phyloP scores from a whole-genome alignment of 192 early-diverging fungal species.

The Gaertneriomyces sp. region DNA sequence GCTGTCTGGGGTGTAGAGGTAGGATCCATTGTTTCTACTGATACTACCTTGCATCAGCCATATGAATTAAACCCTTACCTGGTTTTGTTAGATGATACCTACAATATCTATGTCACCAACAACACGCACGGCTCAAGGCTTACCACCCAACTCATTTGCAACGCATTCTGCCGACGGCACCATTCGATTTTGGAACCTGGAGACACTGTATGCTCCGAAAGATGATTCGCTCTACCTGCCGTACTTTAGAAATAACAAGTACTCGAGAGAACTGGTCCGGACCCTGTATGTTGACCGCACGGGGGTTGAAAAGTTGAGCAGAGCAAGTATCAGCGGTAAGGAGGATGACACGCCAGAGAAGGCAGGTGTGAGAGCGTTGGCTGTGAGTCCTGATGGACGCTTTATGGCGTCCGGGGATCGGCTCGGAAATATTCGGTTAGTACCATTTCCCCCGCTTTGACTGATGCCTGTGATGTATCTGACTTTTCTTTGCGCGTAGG shows the following conservation, averaged over 20 bases:
- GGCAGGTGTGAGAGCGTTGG: constrained; percentile 64
- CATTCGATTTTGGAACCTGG: constrained; percentile 73
- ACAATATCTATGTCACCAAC: no score
- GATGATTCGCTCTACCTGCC: not conserved
- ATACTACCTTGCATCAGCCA: constrained; percentile 7
- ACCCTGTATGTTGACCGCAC: constrained; percentile 56
- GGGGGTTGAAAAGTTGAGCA: constrained; percentile 35
- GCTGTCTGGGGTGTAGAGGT: constrained; percentile 85
- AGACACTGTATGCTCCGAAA: not conserved
- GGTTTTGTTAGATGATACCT: no score
- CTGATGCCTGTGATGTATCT: not conserved
- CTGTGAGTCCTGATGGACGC: constrained; percentile 60
- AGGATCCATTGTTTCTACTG: constrained; percentile 11
- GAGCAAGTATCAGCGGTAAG: constrained; percentile 8
- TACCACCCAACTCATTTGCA: constrained; percentile 61
- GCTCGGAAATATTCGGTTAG: constrained; percentile 58
- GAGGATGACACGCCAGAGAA: constrained; percentile 34
- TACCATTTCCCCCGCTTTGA: constrained; percentile 23
- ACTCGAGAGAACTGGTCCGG: constrained; percentile 57
- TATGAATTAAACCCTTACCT: not conserved
- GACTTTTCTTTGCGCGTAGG: constrained; percentile 28
- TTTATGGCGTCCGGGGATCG: constrained; percentile 72
- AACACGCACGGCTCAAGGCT: constrained; percentile 9
- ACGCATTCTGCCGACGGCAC: constrained; percentile 77
- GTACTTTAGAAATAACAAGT: constrained; percentile 53